Percentiles rank a stretch among this genome's conserved stretches.
Evolutionary conservation across 192 early-diverging fungal genomes (phyloP).

Genomic region (Coemansia sp.): DNA sequence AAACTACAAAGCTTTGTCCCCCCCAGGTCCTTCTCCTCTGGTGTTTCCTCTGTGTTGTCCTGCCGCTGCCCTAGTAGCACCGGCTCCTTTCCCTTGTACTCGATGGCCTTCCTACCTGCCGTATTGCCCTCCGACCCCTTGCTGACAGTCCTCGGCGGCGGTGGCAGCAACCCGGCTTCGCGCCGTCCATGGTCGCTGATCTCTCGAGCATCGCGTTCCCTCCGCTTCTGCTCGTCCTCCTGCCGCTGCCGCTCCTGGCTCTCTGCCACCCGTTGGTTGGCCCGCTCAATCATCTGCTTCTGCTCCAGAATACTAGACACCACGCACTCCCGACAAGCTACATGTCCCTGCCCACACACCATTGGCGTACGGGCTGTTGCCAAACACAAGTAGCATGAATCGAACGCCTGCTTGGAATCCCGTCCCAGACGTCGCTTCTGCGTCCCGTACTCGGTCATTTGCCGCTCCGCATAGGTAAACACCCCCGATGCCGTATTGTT

Average conservation of each 20-base stretch:
- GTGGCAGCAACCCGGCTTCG: constrained; percentile 12
- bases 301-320: constrained; percentile 78
- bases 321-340: constrained; percentile 87
- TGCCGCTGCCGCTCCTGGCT: constrained; percentile 35
- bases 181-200: constrained; percentile 4
- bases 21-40: neutral
- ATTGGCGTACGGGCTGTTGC: constrained; percentile 16
- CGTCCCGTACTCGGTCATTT: constrained; percentile 85
- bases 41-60: neutral
- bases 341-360: constrained; percentile 55
- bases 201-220: neutral
- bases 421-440: constrained; percentile 71
- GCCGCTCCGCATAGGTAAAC: constrained; percentile 86
- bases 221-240: neutral
- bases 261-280: constrained; percentile 44
- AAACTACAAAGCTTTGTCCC: constrained; percentile 15
- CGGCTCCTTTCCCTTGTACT: neutral
- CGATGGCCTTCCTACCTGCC: neutral
- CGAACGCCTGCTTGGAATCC: constrained; percentile 76
- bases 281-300: constrained; percentile 63
- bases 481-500: constrained; percentile 87
- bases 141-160: neutral
- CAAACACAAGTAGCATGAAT: constrained; percentile 86
- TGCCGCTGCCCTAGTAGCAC: neutral
- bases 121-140: neutral